phyloP scores from a whole-genome alignment of 176 grass and related monocot genomes.

The Eleusine coracana region DNA sequence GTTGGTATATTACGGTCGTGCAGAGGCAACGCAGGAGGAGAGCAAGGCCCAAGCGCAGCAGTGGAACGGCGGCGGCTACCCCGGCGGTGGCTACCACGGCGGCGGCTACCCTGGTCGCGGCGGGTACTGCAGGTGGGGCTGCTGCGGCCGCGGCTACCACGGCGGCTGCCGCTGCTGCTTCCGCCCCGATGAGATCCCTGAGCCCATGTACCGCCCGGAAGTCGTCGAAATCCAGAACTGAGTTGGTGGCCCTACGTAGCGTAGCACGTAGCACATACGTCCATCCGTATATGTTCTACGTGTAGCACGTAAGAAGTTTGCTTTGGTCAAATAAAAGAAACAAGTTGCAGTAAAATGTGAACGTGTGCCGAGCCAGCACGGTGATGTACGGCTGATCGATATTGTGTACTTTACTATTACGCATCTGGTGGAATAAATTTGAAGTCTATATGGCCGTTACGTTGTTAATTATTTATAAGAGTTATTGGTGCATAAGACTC shows the following conservation, averaged over 20 bases:
- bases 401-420: background rate
- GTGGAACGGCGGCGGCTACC: slow-evolving; percentile 12
- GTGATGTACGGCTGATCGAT: background rate
- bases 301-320: slow-evolving; percentile 1
- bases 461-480: too few relatives aligned
- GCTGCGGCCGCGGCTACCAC: slow-evolving; percentile 48
- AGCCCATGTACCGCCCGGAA: slow-evolving; percentile 66
- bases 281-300: background rate
- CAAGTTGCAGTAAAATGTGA: too few relatives aligned
- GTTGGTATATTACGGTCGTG: background rate
- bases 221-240: slow-evolving; percentile 37
- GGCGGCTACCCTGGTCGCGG: slow-evolving; percentile 30
- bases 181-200: slow-evolving; percentile 52
- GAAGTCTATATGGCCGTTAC: too few relatives aligned
- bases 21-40: slow-evolving; percentile 30
- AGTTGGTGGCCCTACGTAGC: background rate
- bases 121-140: slow-evolving; percentile 40
- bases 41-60: slow-evolving; percentile 26
- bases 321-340: background rate
- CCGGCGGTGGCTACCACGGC: background rate
- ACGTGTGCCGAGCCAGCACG: background rate
- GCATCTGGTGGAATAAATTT: background rate
- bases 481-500: too few relatives aligned
- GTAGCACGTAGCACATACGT: background rate
- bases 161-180: slow-evolving; percentile 64